Conservation (phyloP, 805 yeast genomes). For the Torulaspora delbrueckii region DNA sequence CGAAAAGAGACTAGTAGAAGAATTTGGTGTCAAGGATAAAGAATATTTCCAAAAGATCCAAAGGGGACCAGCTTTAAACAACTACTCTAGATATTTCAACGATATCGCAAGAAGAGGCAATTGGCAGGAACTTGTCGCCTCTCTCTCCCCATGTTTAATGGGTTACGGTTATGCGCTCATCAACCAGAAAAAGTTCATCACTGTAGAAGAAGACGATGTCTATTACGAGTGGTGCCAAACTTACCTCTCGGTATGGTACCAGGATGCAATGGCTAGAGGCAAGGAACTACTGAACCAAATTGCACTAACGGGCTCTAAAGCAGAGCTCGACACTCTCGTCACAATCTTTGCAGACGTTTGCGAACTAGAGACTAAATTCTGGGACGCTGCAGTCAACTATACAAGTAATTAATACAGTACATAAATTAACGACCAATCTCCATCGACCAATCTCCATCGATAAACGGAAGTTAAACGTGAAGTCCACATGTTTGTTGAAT, state of each 20-base stretch:
- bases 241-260: slow-evolving; percentile 56
- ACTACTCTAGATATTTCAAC: slow-evolving; percentile 56
- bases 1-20: slow-evolving; percentile 43
- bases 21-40: slow-evolving; percentile 37
- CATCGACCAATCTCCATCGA: background rate
- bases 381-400: slow-evolving; percentile 48
- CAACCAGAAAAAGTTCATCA: slow-evolving; percentile 33
- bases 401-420: slow-evolving; percentile 3
- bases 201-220: slow-evolving; percentile 22
- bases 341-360: slow-evolving; percentile 58
- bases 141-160: slow-evolving; percentile 69
- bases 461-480: background rate
- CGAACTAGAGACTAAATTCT: slow-evolving; percentile 58
- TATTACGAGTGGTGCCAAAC: slow-evolving; percentile 54
- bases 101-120: slow-evolving; percentile 50
- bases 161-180: slow-evolving; percentile 62
- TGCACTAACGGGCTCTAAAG: slow-evolving; percentile 38
- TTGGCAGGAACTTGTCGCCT: slow-evolving; percentile 61
- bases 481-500: background rate
- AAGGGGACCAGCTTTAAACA: slow-evolving; percentile 53
- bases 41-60: slow-evolving; percentile 42
- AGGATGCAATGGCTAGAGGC: slow-evolving; percentile 50
- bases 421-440: background rate
- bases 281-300: slow-evolving; percentile 43
- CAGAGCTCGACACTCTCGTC: slow-evolving; percentile 48